phyloP scores from a whole-genome alignment of 257 asterid species.

The Capsicum rhomboideum region DNA sequence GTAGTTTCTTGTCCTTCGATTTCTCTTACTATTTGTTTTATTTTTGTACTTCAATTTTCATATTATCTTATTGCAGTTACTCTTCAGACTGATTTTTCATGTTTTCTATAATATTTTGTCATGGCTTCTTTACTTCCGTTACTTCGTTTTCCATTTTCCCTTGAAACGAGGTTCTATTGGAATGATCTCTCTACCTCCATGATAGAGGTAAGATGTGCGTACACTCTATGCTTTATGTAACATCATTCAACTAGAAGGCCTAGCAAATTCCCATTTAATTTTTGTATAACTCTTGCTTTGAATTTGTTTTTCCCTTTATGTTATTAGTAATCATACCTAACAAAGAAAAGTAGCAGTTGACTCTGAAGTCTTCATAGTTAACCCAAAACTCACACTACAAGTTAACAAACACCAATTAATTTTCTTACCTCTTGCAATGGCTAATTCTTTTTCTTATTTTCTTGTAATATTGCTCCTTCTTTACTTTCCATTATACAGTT shows the following conservation, averaged over 20 bases:
- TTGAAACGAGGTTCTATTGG: background rate
- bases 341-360: background rate
- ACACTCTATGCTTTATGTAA: background rate
- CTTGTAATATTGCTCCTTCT: conserved; percentile 7
- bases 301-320: too few relatives aligned
- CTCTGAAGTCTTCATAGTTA: background rate
- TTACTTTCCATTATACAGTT: background rate
- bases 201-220: fast-evolving
- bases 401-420: background rate
- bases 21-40: background rate
- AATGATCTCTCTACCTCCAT: background rate
- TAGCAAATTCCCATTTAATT: background rate
- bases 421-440: conserved; percentile 7
- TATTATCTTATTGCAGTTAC: background rate
- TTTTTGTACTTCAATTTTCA: background rate
- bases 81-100: too few relatives aligned
- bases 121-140: background rate
- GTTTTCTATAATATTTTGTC: background rate
- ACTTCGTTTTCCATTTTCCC: background rate
- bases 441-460: background rate
- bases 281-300: too few relatives aligned
- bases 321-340: too few relatives aligned
- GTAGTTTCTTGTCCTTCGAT: too few relatives aligned
- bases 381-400: background rate
- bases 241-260: background rate